Evolutionary conservation across 345 rosid species (phyloP), one percentile per base, ranked within the genome.

Genomic region (Lepidium sativum): DNA sequence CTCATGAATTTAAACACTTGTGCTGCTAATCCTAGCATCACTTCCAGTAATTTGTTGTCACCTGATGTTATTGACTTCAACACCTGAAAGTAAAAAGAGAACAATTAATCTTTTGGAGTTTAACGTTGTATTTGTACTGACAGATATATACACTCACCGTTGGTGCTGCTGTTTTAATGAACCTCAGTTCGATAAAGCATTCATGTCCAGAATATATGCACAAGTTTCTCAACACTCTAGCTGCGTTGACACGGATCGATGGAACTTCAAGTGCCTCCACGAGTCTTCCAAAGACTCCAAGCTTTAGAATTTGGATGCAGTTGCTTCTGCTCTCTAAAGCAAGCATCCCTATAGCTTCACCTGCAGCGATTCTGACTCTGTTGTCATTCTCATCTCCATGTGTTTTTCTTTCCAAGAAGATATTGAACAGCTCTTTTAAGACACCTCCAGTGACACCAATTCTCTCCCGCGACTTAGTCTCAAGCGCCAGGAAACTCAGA

Each of bases 371-470:
- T 35, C 89, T 78, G 18, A 80, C 92, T n/a, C 63, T 70, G 3
- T 17, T 44, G 41, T 53, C 74, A 52, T 77, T 77, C 56, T 48
- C 84, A 65, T 47, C 54, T 25, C 55, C 80, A 1, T 73, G 70
- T n/a, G 42, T 55, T 25, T 64, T 67, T 6, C 78, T 70, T 18
- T 74, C 59, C 66, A 86, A 82, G 79, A 92, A 89, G 60, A 92
- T 85, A 65, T 81, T 84, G 74, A 89, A 67, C 52, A 92, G 66
- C 78, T 92, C 98, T 84, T 79, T 86, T 9, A 89, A 82, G 18
- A 92, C 66, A 23, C 96, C 89, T 3, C 98, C 98, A 0, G 98
- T 87, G 17, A 85, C 86, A 0, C 96, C 98, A 48, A 89, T 89
- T 68, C 83, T 81, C 75, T 89, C 91, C 6, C 77, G 80, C 8